These are phyloP conservation scores for Flaveria floridana DNA, from an alignment of 140 eudicot species.

Conservation along the genomic window DNA sequence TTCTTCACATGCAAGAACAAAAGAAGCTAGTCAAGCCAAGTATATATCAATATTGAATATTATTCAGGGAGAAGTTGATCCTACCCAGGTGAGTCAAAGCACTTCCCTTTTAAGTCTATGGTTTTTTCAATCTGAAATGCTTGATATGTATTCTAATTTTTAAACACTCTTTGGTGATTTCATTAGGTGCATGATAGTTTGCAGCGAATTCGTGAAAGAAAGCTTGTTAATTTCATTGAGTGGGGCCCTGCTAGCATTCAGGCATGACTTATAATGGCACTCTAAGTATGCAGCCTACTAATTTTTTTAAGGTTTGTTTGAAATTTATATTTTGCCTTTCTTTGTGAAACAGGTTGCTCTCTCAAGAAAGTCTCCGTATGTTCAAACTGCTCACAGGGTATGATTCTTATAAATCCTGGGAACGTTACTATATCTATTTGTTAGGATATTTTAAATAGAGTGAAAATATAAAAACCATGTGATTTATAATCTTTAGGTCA, in stretches of 20 bases:
- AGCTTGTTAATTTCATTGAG: constrained; percentile 93
- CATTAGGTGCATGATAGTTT: constrained; percentile 90
- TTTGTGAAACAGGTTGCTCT: constrained; percentile 70
- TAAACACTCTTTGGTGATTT: constrained; percentile 23
- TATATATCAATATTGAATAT: constrained; percentile 90
- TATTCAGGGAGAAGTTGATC: constrained; percentile 99
- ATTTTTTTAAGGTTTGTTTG: background rate
- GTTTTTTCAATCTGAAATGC: background rate
- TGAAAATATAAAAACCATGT: background rate
- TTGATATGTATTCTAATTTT: background rate
- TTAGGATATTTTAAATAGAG: background rate
- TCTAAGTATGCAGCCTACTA: background rate
- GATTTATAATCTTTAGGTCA: constrained; percentile 49
- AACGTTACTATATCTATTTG: background rate
- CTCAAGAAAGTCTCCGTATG: constrained; percentile 95
- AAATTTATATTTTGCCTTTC: constrained; percentile 17
- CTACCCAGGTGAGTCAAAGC: constrained; percentile 70
- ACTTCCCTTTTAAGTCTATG: background rate
- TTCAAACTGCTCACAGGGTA: constrained; percentile 95
- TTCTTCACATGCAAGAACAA: constrained; percentile 88
- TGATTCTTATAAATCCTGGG: constrained; percentile 17
- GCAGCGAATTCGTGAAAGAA: constrained; percentile 91
- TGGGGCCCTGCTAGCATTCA: constrained; percentile 99
- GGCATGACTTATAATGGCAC: constrained; percentile 34
- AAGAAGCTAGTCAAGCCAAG: constrained; percentile 95